Percentiles rank a stretch among this genome's conserved stretches.
Evolutionary conservation across 768 basidiomycete genomes (phyloP).

Genomic region (Suillus luteus): DNA sequence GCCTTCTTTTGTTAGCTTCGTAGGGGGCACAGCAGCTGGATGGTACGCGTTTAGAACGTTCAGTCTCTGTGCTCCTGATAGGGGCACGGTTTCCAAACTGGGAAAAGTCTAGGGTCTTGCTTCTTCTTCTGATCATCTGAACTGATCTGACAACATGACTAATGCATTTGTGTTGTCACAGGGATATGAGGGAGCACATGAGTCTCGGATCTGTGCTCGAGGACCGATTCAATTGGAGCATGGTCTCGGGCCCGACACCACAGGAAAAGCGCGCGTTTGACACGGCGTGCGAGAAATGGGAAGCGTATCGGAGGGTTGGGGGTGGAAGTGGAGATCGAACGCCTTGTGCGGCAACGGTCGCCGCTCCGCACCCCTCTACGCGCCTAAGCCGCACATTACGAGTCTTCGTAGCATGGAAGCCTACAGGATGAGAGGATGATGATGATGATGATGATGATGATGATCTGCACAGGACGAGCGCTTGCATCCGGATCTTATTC

Average conservation of each 20-base stretch:
- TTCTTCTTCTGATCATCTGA: neutral
- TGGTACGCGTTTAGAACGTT: constrained; percentile 4
- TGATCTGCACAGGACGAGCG: constrained; percentile 3
- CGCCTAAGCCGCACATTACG: constrained; percentile 56
- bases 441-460: too few species aligned
- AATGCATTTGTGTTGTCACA: constrained; percentile 26
- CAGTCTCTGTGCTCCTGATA: neutral
- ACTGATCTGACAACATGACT: constrained; percentile 2
- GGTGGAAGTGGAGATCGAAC: neutral
- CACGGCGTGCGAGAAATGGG: constrained; percentile 58
- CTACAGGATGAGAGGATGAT: constrained; percentile 13
- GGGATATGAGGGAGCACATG: constrained; percentile 68
- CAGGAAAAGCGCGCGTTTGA: constrained; percentile 59
- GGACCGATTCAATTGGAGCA: constrained; percentile 52
- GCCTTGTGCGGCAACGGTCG: neutral
- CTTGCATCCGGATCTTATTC: constrained; percentile 1
- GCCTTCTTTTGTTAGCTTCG: neutral
- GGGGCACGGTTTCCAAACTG: neutral
- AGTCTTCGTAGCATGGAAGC: constrained; percentile 62
- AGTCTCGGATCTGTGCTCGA: constrained; percentile 45
- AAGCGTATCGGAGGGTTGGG: constrained; percentile 18
- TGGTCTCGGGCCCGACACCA: constrained; percentile 41
- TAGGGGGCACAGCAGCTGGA: neutral
- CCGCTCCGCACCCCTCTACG: constrained; percentile 17
- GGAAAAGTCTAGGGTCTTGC: neutral